Conservation (phyloP, 192 early-diverging fungal genomes). For the Gaertneriomyces sp. region DNA sequence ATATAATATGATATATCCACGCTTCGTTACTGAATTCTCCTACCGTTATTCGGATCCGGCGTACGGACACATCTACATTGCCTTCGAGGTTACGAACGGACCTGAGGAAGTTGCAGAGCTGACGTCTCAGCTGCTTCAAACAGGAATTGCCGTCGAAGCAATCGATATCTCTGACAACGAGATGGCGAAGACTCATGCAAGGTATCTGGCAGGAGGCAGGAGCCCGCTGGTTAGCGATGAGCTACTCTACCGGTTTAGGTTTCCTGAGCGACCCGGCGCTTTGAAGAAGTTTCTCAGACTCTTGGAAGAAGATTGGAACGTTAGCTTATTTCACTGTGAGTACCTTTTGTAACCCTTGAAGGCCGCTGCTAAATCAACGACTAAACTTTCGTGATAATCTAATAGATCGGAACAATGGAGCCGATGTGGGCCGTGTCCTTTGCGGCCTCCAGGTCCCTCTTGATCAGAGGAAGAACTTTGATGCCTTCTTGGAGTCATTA, state of each 20-base stretch:
- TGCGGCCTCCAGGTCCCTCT: slow-evolving; percentile 90
- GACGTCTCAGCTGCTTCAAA: slow-evolving; percentile 50
- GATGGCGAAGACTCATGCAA: slow-evolving; percentile 92
- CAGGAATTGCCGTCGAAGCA: slow-evolving; percentile 56
- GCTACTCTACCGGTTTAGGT: slow-evolving; percentile 88
- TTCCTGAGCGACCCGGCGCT: slow-evolving; percentile 93
- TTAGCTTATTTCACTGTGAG: slow-evolving; percentile 15
- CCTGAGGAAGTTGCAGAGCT: slow-evolving; percentile 67
- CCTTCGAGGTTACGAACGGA: slow-evolving; percentile 75
- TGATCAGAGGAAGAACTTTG: slow-evolving; percentile 58
- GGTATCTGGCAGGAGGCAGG: slow-evolving; percentile 89
- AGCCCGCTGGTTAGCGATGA: slow-evolving; percentile 69
- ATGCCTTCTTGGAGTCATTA: slow-evolving; percentile 55
- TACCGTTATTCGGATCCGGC: slow-evolving; percentile 77
- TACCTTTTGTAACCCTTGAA: neutral
- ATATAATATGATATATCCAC: slow-evolving; percentile 73
- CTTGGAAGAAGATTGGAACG: slow-evolving; percentile 41
- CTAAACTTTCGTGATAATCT: slow-evolving; percentile 80
- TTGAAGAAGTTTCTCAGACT: slow-evolving; percentile 79
- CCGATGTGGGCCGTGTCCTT: slow-evolving; percentile 88
- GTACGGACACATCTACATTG: slow-evolving; percentile 84
- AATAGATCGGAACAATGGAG: slow-evolving; percentile 98
- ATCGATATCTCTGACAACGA: slow-evolving; percentile 86
- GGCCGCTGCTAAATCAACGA: neutral
- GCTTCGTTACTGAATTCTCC: slow-evolving; percentile 88